Evolutionary conservation across 805 yeast species (phyloP), one percentile per base, ranked within the genome.

Genomic region (Torulaspora microellipsoides): DNA sequence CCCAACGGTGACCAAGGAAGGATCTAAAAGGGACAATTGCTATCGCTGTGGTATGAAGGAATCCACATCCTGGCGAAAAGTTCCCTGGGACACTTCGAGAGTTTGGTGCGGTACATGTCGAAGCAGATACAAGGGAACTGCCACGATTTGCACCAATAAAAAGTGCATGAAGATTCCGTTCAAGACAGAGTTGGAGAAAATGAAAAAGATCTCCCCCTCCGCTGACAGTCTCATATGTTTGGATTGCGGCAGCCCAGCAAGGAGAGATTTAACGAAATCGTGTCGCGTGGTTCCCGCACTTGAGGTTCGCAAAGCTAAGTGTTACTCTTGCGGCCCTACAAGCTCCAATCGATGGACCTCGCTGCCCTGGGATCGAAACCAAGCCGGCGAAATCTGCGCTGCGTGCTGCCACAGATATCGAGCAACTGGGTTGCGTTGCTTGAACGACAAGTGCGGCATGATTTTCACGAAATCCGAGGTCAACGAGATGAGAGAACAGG

Each of bases 71-170:
- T 44, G 47, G 44, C 13, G 47, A 28, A 44, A 41, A 27, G 32
- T 36, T 9, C 38, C 48, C 12, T 40, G 42, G 45, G 31, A 40
- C 13, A 2, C 15, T 15, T 6, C n/a, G n/a, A 14, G 20, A 25
- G 20, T 10, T n/a, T 45, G 48, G 45, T 45, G 48, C 34, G 25
- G 40, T 8, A 14, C n/a, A n/a, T 45, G 45, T 29, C 35, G 48
- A 5, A 34, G 45, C 15, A 31, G 48, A 7, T 45, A 40, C 32
- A 29, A 29, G n/a, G 38, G 32, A 4, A 36, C 45, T 8, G 45
- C 40, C 8, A 40, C 41, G 2, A 32, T 45, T 9, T 40, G 48
- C 35, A 36, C 31, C 17, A 40, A 40, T 14, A 15, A 29, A 15
- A 17, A 17, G 15, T 45, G 45, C 31, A 15, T 17, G 12, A 40